A percentile compares a stretch with the other conserved stretches of the same genome.
Conservation (phyloP, 257 asterid species). For the Przewalskia tangutica region DNA sequence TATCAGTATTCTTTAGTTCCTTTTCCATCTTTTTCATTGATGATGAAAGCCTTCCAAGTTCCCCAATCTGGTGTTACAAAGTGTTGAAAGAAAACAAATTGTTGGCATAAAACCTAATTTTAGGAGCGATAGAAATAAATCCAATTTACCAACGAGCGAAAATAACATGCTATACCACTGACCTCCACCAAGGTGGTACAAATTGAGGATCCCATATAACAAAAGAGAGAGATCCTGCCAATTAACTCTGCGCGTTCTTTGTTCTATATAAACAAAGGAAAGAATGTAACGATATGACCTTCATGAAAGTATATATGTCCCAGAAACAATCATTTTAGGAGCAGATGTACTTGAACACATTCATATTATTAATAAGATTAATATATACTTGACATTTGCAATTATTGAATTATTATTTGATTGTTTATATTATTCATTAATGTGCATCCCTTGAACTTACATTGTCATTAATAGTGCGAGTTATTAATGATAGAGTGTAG, state of each 20-base stretch:
- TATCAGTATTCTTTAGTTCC: slow-evolving; percentile 59
- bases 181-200: slow-evolving; percentile 84
- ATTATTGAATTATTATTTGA: too few relatives aligned
- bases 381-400: too few relatives aligned
- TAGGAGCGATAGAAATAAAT: not conserved
- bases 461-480: too few relatives aligned
- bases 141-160: not conserved
- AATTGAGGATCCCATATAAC: slow-evolving; percentile 74
- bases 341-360: too few relatives aligned
- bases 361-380: too few relatives aligned
- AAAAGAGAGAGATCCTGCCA: slow-evolving; percentile 79
- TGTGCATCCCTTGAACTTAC: too few relatives aligned
- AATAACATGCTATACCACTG: not conserved
- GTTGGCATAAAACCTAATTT: not conserved
- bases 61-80: slow-evolving; percentile 53
- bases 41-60: slow-evolving; percentile 72
- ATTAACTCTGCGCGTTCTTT: slow-evolving; percentile 67
- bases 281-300: not conserved
- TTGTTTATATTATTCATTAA: too few relatives aligned
- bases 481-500: too few relatives aligned
- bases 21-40: slow-evolving; percentile 68
- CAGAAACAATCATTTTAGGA: too few relatives aligned
- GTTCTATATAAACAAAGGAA: slow-evolving; percentile 38
- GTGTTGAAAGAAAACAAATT: not conserved
- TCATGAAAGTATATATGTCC: too few relatives aligned